Percentiles rank a stretch among this genome's conserved stretches.
phyloP scores from a whole-genome alignment of 805 yeast genomes.

The Blastobotrys peoriensis region DNA sequence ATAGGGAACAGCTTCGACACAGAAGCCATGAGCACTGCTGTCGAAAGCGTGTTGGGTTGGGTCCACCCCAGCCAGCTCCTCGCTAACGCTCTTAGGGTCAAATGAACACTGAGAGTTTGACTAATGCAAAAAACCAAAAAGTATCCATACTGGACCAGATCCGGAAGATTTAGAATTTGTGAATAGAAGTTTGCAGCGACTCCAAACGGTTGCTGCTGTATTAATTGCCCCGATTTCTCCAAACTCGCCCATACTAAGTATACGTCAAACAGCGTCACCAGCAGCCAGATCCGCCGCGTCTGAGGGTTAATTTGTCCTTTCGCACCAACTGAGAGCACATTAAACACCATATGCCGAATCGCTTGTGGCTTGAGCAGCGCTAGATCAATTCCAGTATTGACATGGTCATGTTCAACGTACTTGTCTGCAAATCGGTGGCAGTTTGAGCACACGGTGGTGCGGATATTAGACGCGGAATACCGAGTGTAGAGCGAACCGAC shows the following conservation, averaged over 20 bases:
- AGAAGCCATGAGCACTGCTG: constrained; percentile 69
- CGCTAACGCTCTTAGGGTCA: constrained; percentile 34
- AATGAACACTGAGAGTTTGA: constrained; percentile 32
- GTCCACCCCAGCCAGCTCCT: constrained; percentile 31
- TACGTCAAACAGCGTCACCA: constrained; percentile 76
- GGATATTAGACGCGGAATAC: constrained; percentile 73
- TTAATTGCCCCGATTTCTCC: constrained; percentile 50
- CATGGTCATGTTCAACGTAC: constrained; percentile 85
- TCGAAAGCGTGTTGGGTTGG: constrained; percentile 44
- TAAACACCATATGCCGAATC: constrained; percentile 73
- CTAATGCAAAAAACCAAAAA: constrained; percentile 32
- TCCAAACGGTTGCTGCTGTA: constrained; percentile 28
- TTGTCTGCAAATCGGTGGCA: constrained; percentile 80
- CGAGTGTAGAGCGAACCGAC: constrained; percentile 60
- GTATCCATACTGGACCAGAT: constrained; percentile 32
- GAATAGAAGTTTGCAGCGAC: constrained; percentile 11
- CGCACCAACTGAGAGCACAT: constrained; percentile 37
- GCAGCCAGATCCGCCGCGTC: constrained; percentile 46
- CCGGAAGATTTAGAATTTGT: constrained; percentile 25
- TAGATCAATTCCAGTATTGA: constrained; percentile 76
- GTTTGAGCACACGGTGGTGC: constrained; percentile 64
- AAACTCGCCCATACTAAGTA: constrained; percentile 89
- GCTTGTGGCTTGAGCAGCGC: constrained; percentile 79
- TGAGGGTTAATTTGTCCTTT: constrained; percentile 3
- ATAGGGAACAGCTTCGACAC: constrained; percentile 83